Conservation (phyloP, 192 early-diverging fungal genomes). For the Glomus cerebriforme region DNA sequence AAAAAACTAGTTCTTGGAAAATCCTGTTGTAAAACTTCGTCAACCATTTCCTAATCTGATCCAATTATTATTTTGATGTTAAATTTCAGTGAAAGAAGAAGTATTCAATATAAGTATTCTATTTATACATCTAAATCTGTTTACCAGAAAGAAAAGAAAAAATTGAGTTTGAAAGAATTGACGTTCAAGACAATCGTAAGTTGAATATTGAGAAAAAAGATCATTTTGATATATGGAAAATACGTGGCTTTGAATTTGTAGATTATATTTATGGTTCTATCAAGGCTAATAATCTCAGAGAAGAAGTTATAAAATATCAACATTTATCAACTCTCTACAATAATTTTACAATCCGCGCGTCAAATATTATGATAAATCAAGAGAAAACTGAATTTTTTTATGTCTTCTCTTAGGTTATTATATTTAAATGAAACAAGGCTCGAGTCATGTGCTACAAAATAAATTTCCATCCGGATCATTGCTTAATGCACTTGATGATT, state of each 20-base stretch:
- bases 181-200: too few relatives aligned
- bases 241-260: not conserved
- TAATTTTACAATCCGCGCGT: not conserved
- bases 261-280: too few relatives aligned
- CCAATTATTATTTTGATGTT: not conserved
- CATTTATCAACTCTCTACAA: not conserved
- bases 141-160: not conserved
- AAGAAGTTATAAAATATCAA: not conserved
- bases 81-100: not conserved
- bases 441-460: too few relatives aligned
- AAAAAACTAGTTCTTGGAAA: too few relatives aligned
- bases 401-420: not conserved
- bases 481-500: too few relatives aligned
- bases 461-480: too few relatives aligned
- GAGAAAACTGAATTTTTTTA: not conserved
- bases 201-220: too few relatives aligned
- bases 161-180: not conserved
- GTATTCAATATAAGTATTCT: not conserved
- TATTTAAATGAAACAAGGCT: not conserved
- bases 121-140: not conserved
- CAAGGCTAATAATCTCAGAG: too few relatives aligned
- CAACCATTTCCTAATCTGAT: too few relatives aligned
- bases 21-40: too few relatives aligned
- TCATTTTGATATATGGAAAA: too few relatives aligned
- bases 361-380: not conserved